Base-by-base conservation (phyloP, 2,329 filamentous ascomycete genomes). In the Microdochium paspali region DNA sequence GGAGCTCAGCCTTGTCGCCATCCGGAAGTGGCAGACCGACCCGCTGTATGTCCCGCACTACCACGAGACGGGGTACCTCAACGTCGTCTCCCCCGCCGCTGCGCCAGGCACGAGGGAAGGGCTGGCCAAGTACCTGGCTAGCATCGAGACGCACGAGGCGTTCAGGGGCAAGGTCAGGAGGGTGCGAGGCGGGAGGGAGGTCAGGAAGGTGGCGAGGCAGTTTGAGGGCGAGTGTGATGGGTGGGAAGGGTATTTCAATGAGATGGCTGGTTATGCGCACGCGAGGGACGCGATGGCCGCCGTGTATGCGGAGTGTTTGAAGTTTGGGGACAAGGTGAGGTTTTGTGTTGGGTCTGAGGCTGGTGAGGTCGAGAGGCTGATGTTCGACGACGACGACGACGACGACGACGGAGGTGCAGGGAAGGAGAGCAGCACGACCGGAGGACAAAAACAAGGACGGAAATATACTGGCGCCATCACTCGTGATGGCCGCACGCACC, bases 161-260 rank as follows among this genome's bases (percentile, higher is more conserved):
- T 69, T 73, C 47, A 63, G 56, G 7, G 58, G 62, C 2, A 66
- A 70, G 24, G 63, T 77, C 4, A 53, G 61, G 0, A 58, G 63
- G 1, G 54, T 76, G 4, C 51, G 63, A 2, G 58, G 56, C 1
- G 53, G 56, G 0, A 56, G 66, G 0, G 71, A 72, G 28, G 69
- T 77, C 1, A 53, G 56, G 0, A 56, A 66, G 0, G 71, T 72
- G 28, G 69, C 77, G 40, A 62, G 61, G 9, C 57, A 66, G 15
- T 60, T 60, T 12, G 66, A 66, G 30, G 75, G 72, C 67, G 74
- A 77, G 51, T 15, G 15, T 15, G 18, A 40, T 5, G 35, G 72
- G 1, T 83, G 77, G 73, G 69, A 66, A 24, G 80, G 80, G 7
- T 83, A 83, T 56, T 66, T 77, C 39, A 83, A 83, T 55, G 65